Base-by-base conservation (phyloP, 495 filamentous ascomycete species). In the Trichocladium antarcticum region DNA sequence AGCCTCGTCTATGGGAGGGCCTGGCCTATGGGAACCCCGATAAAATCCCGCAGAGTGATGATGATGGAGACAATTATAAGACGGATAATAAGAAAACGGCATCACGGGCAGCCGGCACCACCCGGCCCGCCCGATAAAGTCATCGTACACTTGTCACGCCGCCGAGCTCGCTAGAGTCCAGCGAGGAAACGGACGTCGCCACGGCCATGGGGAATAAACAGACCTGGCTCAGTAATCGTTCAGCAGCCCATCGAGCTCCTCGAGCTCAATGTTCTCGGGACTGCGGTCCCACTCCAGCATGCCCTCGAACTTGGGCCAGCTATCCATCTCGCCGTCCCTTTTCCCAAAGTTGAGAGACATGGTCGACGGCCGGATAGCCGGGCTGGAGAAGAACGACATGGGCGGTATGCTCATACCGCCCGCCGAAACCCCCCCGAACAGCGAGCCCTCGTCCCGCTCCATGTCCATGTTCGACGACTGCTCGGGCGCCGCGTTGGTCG, bases 241-340 rank as follows among this genome's bases (percentile, higher is more conserved):
- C 63, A 98, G 77, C 69, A 96, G 75, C 49, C 88, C 81, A 61
- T 98, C 92, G 2, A 98, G 76, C 73, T 98, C 92, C 38, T 93
- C 85, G 29, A 98, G 74, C 66, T 87, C 87, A 42, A 98, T 80
- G 45, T 78, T 86, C 67, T 97, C 92, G 0, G 88, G 89, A 64
- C 82, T 90, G 50, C 80, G 70, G 53, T 88, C 84, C 67, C 81
- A 77, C 47, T 79, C 75, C 31, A 79, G 57, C 44, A 77, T 66
- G 48, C 73, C 63, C 28, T 78, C 73, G 38, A 74, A 58, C 47
- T 70, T 75, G 37, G 61, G 55, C 72, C 74, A 79, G 48, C 63
- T 62, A 15, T 76, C 77, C 19, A 59, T 62, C 44, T 76, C 74
- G 21, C 50, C 47, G 28, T 76, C 72, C 54, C 73, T 77, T 54